Percentiles rank a stretch among this genome's conserved stretches.
Evolutionary conservation across 2,329 filamentous ascomycete genomes (phyloP).

Genomic region (Fusarium albosuccineum): DNA sequence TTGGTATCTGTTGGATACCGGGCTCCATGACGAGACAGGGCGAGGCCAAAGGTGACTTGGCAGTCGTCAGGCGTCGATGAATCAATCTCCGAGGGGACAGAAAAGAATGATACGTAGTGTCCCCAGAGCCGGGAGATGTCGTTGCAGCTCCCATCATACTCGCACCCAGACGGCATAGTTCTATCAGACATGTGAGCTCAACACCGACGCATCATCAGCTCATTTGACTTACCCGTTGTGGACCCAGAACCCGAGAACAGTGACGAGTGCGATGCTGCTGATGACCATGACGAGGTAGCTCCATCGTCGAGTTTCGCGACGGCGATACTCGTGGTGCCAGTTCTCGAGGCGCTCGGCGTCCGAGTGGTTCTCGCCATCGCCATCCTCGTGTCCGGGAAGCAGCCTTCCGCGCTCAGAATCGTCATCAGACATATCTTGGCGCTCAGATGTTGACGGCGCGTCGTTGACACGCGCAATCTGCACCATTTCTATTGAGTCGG

Average conservation of each 20-base stretch:
- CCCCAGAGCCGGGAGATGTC: constrained; percentile 78
- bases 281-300: constrained; percentile 40
- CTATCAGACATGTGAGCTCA: constrained; percentile 14
- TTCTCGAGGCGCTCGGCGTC: constrained; percentile 38
- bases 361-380: constrained; percentile 20
- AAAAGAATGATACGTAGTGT: constrained; percentile 88
- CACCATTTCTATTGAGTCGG: constrained; percentile 32
- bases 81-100: constrained; percentile 76
- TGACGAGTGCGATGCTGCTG: constrained; percentile 31
- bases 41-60: constrained; percentile 81
- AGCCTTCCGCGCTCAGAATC: constrained; percentile 31
- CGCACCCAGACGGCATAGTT: constrained; percentile 38
- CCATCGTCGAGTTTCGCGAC: constrained; percentile 36
- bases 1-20: constrained; percentile 82
- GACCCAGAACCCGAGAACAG: constrained; percentile 37
- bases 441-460: constrained; percentile 25
- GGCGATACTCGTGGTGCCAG: constrained; percentile 36
- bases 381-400: constrained; percentile 23
- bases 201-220: background rate
- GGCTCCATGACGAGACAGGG: constrained; percentile 87
- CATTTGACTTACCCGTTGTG: constrained; percentile 34
- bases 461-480: constrained; percentile 28
- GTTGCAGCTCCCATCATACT: constrained; percentile 61
- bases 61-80: constrained; percentile 74
- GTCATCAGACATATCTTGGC: constrained; percentile 23